Percentiles rank a stretch among this genome's conserved stretches.
phyloP scores from a whole-genome alignment of 148 eudicot species.

The Arbutus unedo region DNA sequence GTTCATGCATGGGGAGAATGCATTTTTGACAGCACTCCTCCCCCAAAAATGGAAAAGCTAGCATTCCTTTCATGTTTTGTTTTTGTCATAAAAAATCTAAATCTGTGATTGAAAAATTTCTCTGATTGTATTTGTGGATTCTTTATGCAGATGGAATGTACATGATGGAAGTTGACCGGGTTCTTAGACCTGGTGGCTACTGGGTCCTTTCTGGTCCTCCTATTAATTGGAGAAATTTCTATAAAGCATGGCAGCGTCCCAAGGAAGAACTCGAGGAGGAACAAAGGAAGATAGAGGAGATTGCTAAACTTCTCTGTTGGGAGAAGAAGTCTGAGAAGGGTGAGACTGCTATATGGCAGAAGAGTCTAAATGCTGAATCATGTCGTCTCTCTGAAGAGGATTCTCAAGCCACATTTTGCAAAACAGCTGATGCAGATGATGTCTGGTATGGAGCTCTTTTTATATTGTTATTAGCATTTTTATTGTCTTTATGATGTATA shows the following conservation, averaged over 20 bases:
- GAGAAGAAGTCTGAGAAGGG: conserved; percentile 78
- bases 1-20: neutral
- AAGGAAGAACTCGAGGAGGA: conserved; percentile 77
- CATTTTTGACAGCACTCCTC: neutral
- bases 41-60: neutral
- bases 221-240: conserved; percentile 79
- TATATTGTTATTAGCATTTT: neutral
- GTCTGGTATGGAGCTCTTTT: conserved; percentile 60
- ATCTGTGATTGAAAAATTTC: neutral
- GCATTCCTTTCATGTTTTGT: neutral
- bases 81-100: neutral
- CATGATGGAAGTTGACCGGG: conserved; percentile 96
- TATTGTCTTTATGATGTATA: neutral
- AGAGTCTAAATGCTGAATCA: conserved; percentile 50
- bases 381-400: conserved; percentile 55
- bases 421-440: conserved; percentile 54
- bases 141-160: conserved; percentile 67
- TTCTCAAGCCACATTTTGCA: conserved; percentile 54
- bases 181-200: conserved; percentile 94
- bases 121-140: conserved; percentile 6
- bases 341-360: conserved; percentile 88
- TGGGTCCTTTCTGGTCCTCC: conserved; percentile 99
- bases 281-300: conserved; percentile 81
- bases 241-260: conserved; percentile 77
- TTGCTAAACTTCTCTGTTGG: conserved; percentile 91